phyloP scores from a whole-genome alignment of 2,329 filamentous ascomycete genomes.

The Alternaria arbusti region DNA sequence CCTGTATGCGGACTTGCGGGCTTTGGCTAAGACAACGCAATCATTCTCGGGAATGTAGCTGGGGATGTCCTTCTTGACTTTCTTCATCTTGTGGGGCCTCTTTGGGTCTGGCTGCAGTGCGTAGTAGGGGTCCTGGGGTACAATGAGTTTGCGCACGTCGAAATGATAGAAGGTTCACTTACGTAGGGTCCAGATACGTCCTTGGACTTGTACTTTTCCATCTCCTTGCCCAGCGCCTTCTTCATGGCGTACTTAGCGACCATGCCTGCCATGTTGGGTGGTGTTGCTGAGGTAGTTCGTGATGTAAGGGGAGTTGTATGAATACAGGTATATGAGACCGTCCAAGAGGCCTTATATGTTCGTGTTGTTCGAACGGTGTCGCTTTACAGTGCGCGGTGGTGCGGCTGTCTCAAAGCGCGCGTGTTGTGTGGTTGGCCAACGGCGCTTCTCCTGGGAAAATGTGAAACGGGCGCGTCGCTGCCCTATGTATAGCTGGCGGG shows the following conservation, averaged over 20 bases:
- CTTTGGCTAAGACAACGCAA: conserved; percentile 79
- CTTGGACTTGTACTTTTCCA: conserved; percentile 57
- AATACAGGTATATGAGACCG: conserved; percentile 2
- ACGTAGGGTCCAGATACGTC: conserved; percentile 51
- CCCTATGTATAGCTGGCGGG: conserved; percentile 43
- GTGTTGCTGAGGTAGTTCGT: conserved; percentile 8
- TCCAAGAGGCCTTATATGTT: conserved; percentile 29
- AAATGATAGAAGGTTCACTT: conserved; percentile 23
- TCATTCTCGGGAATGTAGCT: conserved; percentile 84
- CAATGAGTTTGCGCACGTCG: conserved; percentile 5
- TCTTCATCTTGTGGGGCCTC: conserved; percentile 76
- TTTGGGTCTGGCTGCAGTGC: conserved; percentile 79
- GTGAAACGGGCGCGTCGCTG: conserved; percentile 51
- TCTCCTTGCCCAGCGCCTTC: conserved; percentile 56
- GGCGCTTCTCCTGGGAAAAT: conserved; percentile 28
- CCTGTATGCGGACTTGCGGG: conserved; percentile 83
- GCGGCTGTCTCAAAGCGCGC: conserved; percentile 35
- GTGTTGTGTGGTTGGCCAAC: conserved; percentile 41
- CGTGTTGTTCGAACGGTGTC: conserved; percentile 7
- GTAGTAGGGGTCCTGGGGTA: conserved; percentile 82
- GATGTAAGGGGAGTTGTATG: conserved; percentile 4
- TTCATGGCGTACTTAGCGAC: conserved; percentile 59
- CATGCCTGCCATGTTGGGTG: conserved; percentile 51
- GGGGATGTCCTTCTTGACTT: conserved; percentile 82
- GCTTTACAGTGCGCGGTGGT: conserved; percentile 20